Evolutionary conservation across 2,329 filamentous ascomycete genomes (phyloP), one percentile per base, ranked within the genome.

Genomic region (Keithomyces neogunnii): DNA sequence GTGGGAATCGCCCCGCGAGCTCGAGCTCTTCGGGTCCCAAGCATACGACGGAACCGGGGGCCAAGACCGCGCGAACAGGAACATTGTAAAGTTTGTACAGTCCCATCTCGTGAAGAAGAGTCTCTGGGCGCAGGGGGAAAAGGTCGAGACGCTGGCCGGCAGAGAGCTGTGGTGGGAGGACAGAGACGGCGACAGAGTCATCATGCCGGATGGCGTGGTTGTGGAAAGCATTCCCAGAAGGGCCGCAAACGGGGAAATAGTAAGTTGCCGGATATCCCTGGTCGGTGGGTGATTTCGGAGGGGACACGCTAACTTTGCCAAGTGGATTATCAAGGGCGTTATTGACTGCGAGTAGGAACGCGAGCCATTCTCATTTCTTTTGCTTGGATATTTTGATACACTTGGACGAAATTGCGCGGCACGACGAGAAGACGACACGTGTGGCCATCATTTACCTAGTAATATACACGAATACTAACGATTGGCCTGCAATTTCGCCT

Each of bases 181-280:
- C 51, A 84, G 74, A 48, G 85, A 84, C 1, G 82, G 77, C 57
- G 85, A 80, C 63, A 72, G 82, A 64, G 82, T 91, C 64, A 67
- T 93, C 31, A 85, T 91, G 73, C 93, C 92, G 1, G 86, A 86
- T 5, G 78, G 82, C 56, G 81, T 96, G 43, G 83, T 91, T 66
- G 86, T 97, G 11, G 80, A 84, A 42, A 82, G 75, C 52, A 75
- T 95, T 48, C 85, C 84, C 2, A 85, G 85, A 58, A 79, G 82
- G 54, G 91, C 95, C 19, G 79, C 82, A 3, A 99, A 97, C 65
- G 93, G 93, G 3, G 88, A 97, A 69, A 77, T 97, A 58, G 76
- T 78, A 64, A 63, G 76, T 70, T 5, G 5, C 29, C 26, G 31
- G 6, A 36, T 5, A 2, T 43, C n/a, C 29, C 10, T 19, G 8